Base-by-base conservation (phyloP, 1,284 basidiomycete genomes). In the Pseudozyma sp. region DNA sequence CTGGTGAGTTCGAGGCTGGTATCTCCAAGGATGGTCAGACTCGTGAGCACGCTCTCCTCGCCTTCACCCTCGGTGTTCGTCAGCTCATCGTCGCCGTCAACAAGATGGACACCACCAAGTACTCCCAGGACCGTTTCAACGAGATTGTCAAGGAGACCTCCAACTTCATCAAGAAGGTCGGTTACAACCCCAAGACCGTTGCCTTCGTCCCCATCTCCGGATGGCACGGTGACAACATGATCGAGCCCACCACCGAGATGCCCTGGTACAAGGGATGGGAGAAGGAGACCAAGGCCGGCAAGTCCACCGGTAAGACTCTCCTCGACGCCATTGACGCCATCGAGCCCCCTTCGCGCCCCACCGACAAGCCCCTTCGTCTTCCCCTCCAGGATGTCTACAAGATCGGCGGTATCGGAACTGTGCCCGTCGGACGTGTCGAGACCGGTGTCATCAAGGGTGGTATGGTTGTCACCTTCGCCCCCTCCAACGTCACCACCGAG, bases 371-470 rank as follows among this genome's bases (percentile, higher is more conserved):
- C 84, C 96, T 99, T 89, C 95, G 96, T 89, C 95, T 99, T 80
- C 96, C 96, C 85, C 95, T 99, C 88, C 96, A 99, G 91, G 96
- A 99, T 91, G 96, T 99, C 85, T 99, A 99, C 94, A 99, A 99
- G 91, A 99, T 99, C 86, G 96, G 96, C 89, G 96, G 96, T 95
- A 99, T 99, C 86, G 96, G 96, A 83, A 99, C 96, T 85, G 97
- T 99, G 84, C 96, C 96, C 87, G 96, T 99, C 89, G 96, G 96
- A 88, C 96, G 97, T 94, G 96, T 99, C 86, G 96, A 99, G 90
- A 99, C 97, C 86, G 96, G 97, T 92, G 87, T 95, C 88, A 98
- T 99, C 91, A 98, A 98, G 91, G 93, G 95, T 85, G 95, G 96
- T 87, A 98, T 99, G 96, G 86, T 87, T 59, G 96, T 98, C 87